Base-by-base conservation (phyloP, 345 rosid genomes). In the Dimocarpus longan region DNA sequence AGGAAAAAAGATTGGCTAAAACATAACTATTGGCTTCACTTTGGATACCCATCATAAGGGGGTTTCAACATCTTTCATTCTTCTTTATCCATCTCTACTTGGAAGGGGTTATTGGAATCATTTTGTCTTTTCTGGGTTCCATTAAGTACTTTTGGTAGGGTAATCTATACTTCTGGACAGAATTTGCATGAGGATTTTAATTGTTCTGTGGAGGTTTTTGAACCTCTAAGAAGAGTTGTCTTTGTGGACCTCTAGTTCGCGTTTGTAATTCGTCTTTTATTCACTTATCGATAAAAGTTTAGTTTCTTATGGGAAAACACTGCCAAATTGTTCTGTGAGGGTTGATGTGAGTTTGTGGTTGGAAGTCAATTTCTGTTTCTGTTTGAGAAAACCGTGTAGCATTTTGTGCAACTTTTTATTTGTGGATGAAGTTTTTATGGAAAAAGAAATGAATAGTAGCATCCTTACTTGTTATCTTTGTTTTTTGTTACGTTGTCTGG, bases 351-450 rank as follows among this genome's bases (percentile, higher is more conserved):
- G 64, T 9, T 59, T 59, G 64, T 6, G 4, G 7, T 59, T 59
- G 10, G 11, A 59, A 59, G 64, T 59, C 37, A 5, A 59, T 18
- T 59, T 21, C 15, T 8, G 6, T 18, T n/a, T 59, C 28, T 70
- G 74, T 48, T 4, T 62, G 40, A 60, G 56, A 73, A 12, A 46
- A 74, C 57, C 21, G 37, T 32, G 50, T 65, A 60, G 54, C 63
- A 57, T 40, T 13, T 32, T 3, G 59, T 56, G 48, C 21, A 19
- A 52, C 13, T 5, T 56, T 56, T 48, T 57, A 39, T 0, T 32
- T 32, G 37, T 32, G 37, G 37, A 32, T 32, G 37, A 32, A 32
- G 37, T 32, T 32, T 32, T 1, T 32, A 32, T 32, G 37, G 37
- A 32, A 32, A 2, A 32, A 32, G 37, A 2, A 32, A 32, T 32